A percentile compares a stretch with the other conserved stretches of the same genome.
Conservation (phyloP, 345 rosid species). For the Acer negundo region DNA sequence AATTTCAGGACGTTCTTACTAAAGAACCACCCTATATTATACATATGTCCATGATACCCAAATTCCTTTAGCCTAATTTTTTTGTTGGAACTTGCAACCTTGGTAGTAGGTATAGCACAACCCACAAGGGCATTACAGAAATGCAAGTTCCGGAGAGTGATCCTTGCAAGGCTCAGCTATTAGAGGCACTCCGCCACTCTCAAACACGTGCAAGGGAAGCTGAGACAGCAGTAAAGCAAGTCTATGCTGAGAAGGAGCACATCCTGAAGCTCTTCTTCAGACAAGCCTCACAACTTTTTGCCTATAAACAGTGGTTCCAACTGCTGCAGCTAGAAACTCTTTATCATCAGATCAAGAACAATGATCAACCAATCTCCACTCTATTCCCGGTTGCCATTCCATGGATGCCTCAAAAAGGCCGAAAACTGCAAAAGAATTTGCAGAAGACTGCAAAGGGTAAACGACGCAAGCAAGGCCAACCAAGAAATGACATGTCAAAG, state of each 20-base stretch:
- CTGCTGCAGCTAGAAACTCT: conserved; percentile 79
- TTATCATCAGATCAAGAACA: conserved; percentile 59
- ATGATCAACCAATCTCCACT: conserved; percentile 47
- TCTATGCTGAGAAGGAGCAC: conserved; percentile 79
- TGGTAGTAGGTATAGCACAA: conserved; percentile 20
- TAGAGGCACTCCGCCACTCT: conserved; percentile 89
- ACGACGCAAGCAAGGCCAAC: conserved; percentile 37
- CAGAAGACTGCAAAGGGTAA: conserved; percentile 34
- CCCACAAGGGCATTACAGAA: conserved; percentile 27
- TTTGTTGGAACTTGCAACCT: conserved; percentile 21
- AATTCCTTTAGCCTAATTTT: neutral
- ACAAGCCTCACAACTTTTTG: conserved; percentile 95
- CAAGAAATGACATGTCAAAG: conserved; percentile 39
- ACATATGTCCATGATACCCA: neutral
- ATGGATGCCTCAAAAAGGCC: conserved; percentile 51
- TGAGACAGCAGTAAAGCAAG: conserved; percentile 83
- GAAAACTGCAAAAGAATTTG: conserved; percentile 36
- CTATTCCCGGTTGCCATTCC: conserved; percentile 54
- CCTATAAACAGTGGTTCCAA: conserved; percentile 90
- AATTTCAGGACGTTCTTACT: too few relatives aligned
- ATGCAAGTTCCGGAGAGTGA: conserved; percentile 43
- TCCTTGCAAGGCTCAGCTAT: conserved; percentile 65
- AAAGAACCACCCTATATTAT: too few relatives aligned
- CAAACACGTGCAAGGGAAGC: conserved; percentile 99
- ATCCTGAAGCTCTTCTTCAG: conserved; percentile 73